Evolutionary conservation across 2,329 filamentous ascomycete species (phyloP).

Genomic region (Fonsecaea pugnacius): DNA sequence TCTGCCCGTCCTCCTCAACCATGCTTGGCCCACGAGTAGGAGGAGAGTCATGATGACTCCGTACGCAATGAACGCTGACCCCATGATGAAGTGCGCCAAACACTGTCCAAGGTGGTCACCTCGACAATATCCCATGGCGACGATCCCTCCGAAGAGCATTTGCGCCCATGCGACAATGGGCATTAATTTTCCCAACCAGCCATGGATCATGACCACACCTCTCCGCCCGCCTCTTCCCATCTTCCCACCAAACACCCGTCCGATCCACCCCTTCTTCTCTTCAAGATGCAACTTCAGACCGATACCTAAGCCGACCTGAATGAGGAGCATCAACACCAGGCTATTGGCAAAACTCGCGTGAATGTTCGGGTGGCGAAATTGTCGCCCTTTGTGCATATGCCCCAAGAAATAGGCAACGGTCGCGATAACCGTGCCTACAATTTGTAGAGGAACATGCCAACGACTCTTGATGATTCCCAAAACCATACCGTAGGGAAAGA

Average conservation of each 20-base stretch:
- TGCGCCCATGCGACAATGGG: slow-evolving; percentile 87
- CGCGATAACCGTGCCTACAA: slow-evolving; percentile 73
- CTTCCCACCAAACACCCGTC: slow-evolving; percentile 59
- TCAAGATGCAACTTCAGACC: slow-evolving; percentile 91
- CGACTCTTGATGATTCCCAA: slow-evolving; percentile 85
- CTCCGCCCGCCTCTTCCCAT: slow-evolving; percentile 54
- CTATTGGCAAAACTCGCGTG: slow-evolving; percentile 80
- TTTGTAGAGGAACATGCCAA: slow-evolving; percentile 92
- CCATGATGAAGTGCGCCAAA: slow-evolving; percentile 98
- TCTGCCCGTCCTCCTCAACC: slow-evolving; percentile 78
- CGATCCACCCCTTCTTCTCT: slow-evolving; percentile 70
- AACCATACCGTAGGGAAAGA: slow-evolving; percentile 95
- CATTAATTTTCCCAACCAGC: slow-evolving; percentile 82
- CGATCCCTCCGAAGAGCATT: slow-evolving; percentile 95
- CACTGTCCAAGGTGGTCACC: slow-evolving; percentile 92
- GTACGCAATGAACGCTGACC: slow-evolving; percentile 92
- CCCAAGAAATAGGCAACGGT: slow-evolving; percentile 88
- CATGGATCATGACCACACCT: slow-evolving; percentile 73
- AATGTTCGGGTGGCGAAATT: slow-evolving; percentile 75
- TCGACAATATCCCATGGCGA: slow-evolving; percentile 87
- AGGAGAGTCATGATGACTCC: slow-evolving; percentile 85
- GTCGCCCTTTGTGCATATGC: slow-evolving; percentile 84
- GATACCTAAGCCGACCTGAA: slow-evolving; percentile 77
- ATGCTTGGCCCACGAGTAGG: slow-evolving; percentile 83
- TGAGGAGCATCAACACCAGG: slow-evolving; percentile 77